Percentiles rank a stretch among this genome's conserved stretches.
phyloP scores from a whole-genome alignment of 768 basidiomycete genomes.

The Jaapia argillacea region DNA sequence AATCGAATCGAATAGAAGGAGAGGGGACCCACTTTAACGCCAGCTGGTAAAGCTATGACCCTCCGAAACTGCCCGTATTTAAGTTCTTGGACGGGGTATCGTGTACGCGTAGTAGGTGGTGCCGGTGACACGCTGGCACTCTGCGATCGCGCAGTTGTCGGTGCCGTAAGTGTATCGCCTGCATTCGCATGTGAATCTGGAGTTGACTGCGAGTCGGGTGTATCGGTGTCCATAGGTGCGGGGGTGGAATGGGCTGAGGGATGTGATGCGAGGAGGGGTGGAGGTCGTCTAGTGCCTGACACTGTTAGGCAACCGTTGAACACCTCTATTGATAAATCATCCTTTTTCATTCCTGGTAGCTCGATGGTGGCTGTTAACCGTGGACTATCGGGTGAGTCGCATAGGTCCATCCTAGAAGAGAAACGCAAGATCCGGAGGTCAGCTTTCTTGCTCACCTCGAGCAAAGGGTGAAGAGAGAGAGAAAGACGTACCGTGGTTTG shows the following conservation, averaged over 20 bases:
- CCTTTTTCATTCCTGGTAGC: slow-evolving; percentile 27
- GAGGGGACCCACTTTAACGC: slow-evolving; percentile 21
- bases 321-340: slow-evolving; percentile 24
- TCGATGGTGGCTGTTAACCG: slow-evolving; percentile 26
- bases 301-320: slow-evolving; percentile 21
- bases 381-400: slow-evolving; percentile 23
- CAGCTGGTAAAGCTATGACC: slow-evolving; percentile 23
- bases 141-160: neutral
- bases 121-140: neutral
- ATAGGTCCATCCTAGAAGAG: slow-evolving; percentile 26
- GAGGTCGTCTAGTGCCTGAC: slow-evolving; percentile 22
- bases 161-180: no score
- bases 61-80: slow-evolving; percentile 30
- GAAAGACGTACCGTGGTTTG: neutral
- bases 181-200: no score
- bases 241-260: no score
- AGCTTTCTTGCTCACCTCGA: neutral
- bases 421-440: no score
- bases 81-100: slow-evolving; percentile 25
- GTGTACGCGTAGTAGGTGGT: neutral
- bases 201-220: slow-evolving; percentile 2
- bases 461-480: neutral
- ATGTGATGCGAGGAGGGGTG: slow-evolving; percentile 4
- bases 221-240: slow-evolving; percentile 10
- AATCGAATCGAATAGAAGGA: slow-evolving; percentile 4